Percentiles rank a stretch among this genome's conserved stretches.
These are phyloP conservation scores for Suillus placidus DNA, from an alignment of 768 basidiomycete genomes.

Conservation along the genomic window DNA sequence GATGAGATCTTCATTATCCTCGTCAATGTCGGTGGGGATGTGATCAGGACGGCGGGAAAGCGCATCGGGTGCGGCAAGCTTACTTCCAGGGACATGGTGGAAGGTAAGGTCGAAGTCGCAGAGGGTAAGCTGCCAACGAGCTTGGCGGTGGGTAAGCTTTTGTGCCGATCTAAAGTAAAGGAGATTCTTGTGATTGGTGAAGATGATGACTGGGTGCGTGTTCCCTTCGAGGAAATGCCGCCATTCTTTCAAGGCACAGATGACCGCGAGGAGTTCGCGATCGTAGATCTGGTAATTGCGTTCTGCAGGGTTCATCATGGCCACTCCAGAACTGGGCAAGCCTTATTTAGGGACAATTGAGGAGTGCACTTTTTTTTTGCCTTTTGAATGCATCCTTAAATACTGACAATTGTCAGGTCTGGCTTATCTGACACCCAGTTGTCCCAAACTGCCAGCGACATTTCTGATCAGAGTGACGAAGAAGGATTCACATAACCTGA, in stretches of 20 bases:
- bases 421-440: conserved; percentile 34
- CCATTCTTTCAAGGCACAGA: no score
- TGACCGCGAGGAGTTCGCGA: no score
- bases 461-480: conserved; percentile 33
- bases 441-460: conserved; percentile 20
- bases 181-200: no score
- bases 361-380: conserved; percentile 37
- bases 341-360: conserved; percentile 41
- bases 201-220: no score
- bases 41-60: background rate
- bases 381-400: conserved; percentile 2
- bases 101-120: background rate
- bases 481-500: conserved; percentile 49
- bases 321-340: conserved; percentile 11
- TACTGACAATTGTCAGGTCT: conserved; percentile 30
- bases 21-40: rapidly evolving
- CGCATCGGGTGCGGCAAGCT: rapidly evolving
- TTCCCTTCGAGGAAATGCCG: no score
- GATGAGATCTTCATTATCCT: background rate
- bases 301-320: conserved; percentile 4
- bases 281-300: no score
- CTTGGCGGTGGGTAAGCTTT: no score
- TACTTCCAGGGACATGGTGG: background rate
- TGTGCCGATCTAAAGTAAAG: background rate
- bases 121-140: background rate